Percentiles rank a stretch among this genome's conserved stretches.
Evolutionary conservation across 768 basidiomycete species (phyloP).

Genomic region (Rhizopogon vinicolor): DNA sequence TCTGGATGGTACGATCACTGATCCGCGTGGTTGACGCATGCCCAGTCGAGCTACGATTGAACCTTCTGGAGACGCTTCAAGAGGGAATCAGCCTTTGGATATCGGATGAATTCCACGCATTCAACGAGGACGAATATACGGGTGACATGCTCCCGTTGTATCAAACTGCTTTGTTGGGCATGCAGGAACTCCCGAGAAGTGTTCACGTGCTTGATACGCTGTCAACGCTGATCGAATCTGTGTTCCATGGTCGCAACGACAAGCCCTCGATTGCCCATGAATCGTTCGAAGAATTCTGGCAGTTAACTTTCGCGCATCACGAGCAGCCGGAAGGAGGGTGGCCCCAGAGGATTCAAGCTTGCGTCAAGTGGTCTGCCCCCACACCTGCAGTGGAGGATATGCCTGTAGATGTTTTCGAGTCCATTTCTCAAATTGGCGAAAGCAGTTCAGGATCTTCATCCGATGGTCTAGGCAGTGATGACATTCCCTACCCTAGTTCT

Average conservation of each 20-base stretch:
- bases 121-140: conserved; percentile 50
- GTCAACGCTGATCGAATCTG: conserved; percentile 49
- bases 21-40: conserved; percentile 51
- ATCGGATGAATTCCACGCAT: conserved; percentile 48
- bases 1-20: conserved; percentile 62
- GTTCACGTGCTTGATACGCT: conserved; percentile 40
- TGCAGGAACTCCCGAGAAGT: conserved; percentile 42
- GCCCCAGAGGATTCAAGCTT: conserved; percentile 42
- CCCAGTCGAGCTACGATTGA: conserved; percentile 40
- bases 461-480: conserved; percentile 1
- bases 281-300: conserved; percentile 64
- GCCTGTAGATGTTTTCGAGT: background rate
- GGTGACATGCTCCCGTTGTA: conserved; percentile 64
- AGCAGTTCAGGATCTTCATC: conserved; percentile 7
- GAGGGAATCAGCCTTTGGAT: conserved; percentile 61
- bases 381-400: background rate
- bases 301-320: conserved; percentile 35
- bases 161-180: conserved; percentile 48
- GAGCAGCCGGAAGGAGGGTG: conserved; percentile 46
- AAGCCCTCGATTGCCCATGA: conserved; percentile 41
- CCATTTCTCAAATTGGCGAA: conserved; percentile 12
- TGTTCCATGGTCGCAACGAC: conserved; percentile 47
- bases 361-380: conserved; percentile 19
- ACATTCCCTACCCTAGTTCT: conserved; percentile 5
- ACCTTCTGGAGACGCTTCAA: conserved; percentile 44